A percentile compares a stretch with the other conserved stretches of the same genome.
phyloP scores from a whole-genome alignment of 805 yeast species.

The Lipomyces mesembrius region DNA sequence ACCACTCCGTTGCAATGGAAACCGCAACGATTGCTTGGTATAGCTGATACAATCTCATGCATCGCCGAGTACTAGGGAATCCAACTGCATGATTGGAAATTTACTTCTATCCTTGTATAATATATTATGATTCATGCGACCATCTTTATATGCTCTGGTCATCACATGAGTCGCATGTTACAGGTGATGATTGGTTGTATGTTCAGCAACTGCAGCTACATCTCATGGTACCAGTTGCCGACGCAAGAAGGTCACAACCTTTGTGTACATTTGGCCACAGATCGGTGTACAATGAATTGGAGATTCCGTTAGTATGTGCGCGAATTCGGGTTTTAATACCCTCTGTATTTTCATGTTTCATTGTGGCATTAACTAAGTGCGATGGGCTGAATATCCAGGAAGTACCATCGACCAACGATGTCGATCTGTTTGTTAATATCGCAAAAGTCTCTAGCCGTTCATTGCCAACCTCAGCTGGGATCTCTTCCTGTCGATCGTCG shows the following conservation, averaged over 20 bases:
- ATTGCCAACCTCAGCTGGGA: slow-evolving; percentile 7
- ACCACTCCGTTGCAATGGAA: too few species aligned
- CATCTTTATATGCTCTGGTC: too few species aligned
- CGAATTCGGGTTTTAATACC: slow-evolving; percentile 13
- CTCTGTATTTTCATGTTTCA: background rate
- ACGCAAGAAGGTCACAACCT: slow-evolving; percentile 55
- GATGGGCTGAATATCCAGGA: slow-evolving; percentile 27
- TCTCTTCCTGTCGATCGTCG: slow-evolving; percentile 36
- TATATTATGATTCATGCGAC: too few species aligned
- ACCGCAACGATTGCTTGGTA: too few species aligned
- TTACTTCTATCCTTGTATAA: too few species aligned
- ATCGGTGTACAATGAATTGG: slow-evolving; percentile 66
- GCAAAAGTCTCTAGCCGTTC: slow-evolving; percentile 35
- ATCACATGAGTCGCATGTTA: too few species aligned
- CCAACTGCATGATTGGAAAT: too few species aligned
- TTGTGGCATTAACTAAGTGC: slow-evolving; percentile 15
- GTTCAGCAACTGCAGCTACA: too few species aligned
- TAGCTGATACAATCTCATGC: too few species aligned
- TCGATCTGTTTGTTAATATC: slow-evolving; percentile 43
- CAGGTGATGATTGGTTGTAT: too few species aligned
- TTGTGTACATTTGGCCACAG: slow-evolving; percentile 76
- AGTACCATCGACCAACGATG: slow-evolving; percentile 23
- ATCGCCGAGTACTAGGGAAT: too few species aligned
- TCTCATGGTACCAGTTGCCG: too few species aligned
- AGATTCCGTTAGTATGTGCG: slow-evolving; percentile 58